Conservation (phyloP, 306 rosid genomes). For the Begonia fuchsioides region DNA sequence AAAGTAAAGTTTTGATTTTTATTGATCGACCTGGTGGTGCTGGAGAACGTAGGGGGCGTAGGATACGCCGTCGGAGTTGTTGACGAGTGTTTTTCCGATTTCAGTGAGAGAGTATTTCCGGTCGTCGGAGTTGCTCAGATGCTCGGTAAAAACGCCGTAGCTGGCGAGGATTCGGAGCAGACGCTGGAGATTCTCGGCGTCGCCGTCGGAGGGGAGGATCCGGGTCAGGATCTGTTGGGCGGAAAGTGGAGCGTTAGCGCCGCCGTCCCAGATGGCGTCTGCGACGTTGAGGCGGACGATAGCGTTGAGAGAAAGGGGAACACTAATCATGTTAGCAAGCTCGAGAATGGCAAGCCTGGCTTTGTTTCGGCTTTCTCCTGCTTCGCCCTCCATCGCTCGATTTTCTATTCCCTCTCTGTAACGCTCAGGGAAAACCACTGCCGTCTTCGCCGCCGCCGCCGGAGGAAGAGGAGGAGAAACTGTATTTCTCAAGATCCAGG, state of each 20-base stretch:
- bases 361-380: slow-evolving; percentile 24
- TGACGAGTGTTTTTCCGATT: slow-evolving; percentile 61
- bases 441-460: too few species aligned
- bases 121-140: slow-evolving; percentile 18
- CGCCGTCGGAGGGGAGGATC: slow-evolving; percentile 38
- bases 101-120: slow-evolving; percentile 61
- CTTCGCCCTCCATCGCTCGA: slow-evolving; percentile 14
- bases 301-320: slow-evolving; percentile 88
- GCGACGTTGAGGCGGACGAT: slow-evolving; percentile 76
- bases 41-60: slow-evolving; percentile 64
- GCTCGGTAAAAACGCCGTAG: slow-evolving; percentile 61
- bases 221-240: slow-evolving; percentile 44
- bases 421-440: too few species aligned
- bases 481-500: too few species aligned
- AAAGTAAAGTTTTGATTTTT: too few species aligned
- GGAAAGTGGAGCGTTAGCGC: slow-evolving; percentile 55
- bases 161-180: slow-evolving; percentile 67
- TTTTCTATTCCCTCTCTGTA: too few species aligned
- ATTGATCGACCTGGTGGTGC: slow-evolving; percentile 59
- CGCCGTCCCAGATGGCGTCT: slow-evolving; percentile 73
- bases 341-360: slow-evolving; percentile 52
- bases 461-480: too few species aligned
- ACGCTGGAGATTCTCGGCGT: slow-evolving; percentile 79
- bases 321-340: slow-evolving; percentile 91
- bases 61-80: slow-evolving; percentile 48